Evolutionary conservation across 768 basidiomycete species (phyloP).

Genomic region (Termitomyces eurrhizus): DNA sequence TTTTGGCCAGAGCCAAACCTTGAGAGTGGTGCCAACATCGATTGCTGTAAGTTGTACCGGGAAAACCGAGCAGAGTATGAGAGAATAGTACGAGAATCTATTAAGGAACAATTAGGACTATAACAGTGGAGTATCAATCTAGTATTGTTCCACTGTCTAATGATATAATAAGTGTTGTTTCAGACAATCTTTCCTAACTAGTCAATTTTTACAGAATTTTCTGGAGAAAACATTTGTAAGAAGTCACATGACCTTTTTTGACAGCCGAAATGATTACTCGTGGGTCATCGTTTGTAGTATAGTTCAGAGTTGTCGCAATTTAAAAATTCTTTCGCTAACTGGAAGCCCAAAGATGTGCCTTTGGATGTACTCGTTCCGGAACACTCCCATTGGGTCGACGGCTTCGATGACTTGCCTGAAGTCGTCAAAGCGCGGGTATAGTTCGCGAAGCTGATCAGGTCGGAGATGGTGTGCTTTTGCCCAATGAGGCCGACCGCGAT

Average conservation of each 20-base stretch:
- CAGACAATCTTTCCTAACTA: no score
- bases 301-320: conserved; percentile 23
- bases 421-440: conserved; percentile 82
- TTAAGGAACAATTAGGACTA: conserved; percentile 82
- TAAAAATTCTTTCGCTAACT: conserved; percentile 39
- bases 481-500: conserved; percentile 92
- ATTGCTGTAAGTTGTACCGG: conserved; percentile 95
- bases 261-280: not conserved
- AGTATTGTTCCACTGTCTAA: conserved; percentile 6
- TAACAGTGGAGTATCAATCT: conserved; percentile 24
- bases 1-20: conserved; percentile 76
- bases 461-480: conserved; percentile 83
- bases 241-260: no score
- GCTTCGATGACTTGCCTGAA: conserved; percentile 62
- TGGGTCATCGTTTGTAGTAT: not conserved
- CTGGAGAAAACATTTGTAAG: no score
- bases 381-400: conserved; percentile 73
- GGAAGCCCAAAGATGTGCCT: conserved; percentile 77
- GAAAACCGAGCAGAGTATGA: conserved; percentile 90
- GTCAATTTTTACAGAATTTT: no score
- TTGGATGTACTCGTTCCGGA: conserved; percentile 86
- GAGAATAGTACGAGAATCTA: conserved; percentile 74
- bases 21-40: conserved; percentile 95
- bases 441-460: conserved; percentile 53
- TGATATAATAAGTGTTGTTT: no score